phyloP scores from a whole-genome alignment of 2,329 filamentous ascomycete species.

The Tolypocladium pustulatum region DNA sequence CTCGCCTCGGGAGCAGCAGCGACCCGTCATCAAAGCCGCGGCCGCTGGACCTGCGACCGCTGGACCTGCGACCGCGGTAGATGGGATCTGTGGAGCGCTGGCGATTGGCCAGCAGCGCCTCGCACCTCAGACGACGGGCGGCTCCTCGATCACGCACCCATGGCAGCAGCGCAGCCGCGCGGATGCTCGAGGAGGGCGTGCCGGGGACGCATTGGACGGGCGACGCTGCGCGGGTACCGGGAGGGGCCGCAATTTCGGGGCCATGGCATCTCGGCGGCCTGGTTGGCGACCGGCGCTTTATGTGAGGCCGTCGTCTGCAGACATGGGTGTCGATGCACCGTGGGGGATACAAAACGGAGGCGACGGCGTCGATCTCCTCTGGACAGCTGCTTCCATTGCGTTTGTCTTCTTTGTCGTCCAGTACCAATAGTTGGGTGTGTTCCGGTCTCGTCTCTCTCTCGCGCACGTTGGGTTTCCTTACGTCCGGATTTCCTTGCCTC shows the following conservation, averaged over 20 bases:
- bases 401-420: conserved; percentile 4
- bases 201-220: background rate
- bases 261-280: background rate
- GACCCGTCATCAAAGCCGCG: background rate
- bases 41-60: background rate
- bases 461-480: conserved; percentile 1
- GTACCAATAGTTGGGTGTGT: conserved; percentile 1
- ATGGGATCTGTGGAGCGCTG: conserved; percentile 6
- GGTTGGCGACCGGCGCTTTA: background rate
- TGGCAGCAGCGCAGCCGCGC: conserved; percentile 2
- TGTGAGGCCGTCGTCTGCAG: background rate
- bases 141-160: background rate
- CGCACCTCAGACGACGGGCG: conserved; percentile 1
- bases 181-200: background rate
- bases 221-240: background rate
- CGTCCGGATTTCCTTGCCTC: background rate
- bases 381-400: background rate
- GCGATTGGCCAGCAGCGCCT: conserved; percentile 15
- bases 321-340: background rate
- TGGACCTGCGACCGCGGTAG: conserved; percentile 1
- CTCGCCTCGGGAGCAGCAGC: background rate
- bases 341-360: conserved; percentile 2
- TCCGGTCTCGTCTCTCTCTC: conserved; percentile 8
- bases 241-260: background rate
- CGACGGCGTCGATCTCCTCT: conserved; percentile 1